Evolutionary conservation across 1,284 basidiomycete species (phyloP).

Genomic region (Inonotus obliquus): DNA sequence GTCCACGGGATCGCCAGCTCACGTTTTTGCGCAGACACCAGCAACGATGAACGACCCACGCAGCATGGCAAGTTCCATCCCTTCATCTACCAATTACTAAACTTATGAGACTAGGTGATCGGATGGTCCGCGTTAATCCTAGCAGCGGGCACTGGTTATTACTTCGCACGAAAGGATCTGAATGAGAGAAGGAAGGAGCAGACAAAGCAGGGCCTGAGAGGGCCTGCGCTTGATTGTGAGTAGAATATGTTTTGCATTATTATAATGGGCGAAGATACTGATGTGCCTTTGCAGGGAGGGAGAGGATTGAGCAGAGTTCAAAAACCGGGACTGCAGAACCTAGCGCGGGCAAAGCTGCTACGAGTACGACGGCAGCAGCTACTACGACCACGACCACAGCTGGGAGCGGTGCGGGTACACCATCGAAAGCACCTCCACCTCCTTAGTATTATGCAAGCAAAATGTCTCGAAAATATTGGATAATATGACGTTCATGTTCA

Average conservation of each 20-base stretch:
- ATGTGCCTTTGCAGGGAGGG: neutral
- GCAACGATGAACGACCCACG: slow-evolving; percentile 27
- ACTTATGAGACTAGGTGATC: slow-evolving; percentile 25
- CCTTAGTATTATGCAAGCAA: too few relatives aligned
- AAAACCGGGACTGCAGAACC: neutral
- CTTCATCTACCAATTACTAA: neutral
- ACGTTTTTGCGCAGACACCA: too few relatives aligned
- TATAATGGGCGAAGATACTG: neutral
- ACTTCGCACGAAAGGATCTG: slow-evolving; percentile 41
- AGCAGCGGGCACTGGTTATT: slow-evolving; percentile 42
- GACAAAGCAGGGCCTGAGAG: slow-evolving; percentile 29
- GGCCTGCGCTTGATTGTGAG: slow-evolving; percentile 37
- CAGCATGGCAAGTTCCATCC: slow-evolving; percentile 28
- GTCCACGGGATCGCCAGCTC: too few relatives aligned
- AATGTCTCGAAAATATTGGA: neutral
- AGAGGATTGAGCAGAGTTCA: neutral
- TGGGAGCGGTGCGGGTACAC: neutral
- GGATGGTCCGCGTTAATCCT: slow-evolving; percentile 38
- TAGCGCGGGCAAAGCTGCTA: neutral
- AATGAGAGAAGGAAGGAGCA: slow-evolving; percentile 34
- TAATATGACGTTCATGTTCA: neutral
- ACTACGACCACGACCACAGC: neutral
- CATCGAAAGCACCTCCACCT: neutral
- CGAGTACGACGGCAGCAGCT: neutral
- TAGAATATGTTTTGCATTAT: slow-evolving; percentile 3